A percentile compares a stretch with the other conserved stretches of the same genome.
Evolutionary conservation across 2,329 filamentous ascomycete species (phyloP).

Genomic region (Coleophoma eucalyptorum): DNA sequence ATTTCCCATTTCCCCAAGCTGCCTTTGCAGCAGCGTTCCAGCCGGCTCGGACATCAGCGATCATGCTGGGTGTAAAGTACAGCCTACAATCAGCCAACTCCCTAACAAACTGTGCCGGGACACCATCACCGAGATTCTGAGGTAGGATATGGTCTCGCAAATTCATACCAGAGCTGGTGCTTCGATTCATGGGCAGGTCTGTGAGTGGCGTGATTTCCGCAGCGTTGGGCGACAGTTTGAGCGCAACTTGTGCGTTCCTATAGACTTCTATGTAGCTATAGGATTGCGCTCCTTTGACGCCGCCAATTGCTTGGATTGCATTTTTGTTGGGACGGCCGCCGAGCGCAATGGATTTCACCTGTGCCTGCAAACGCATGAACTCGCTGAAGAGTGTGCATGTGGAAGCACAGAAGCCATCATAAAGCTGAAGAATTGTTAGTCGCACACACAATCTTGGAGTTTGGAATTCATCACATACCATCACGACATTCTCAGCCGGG

Average conservation of each 20-base stretch:
- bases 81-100: conserved; percentile 56
- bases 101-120: conserved; percentile 54
- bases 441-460: background rate
- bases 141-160: conserved; percentile 28
- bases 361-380: conserved; percentile 43
- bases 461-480: conserved; percentile 22
- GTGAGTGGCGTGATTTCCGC: conserved; percentile 2
- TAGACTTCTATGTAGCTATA: conserved; percentile 1
- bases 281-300: conserved; percentile 48
- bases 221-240: background rate
- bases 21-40: conserved; percentile 40
- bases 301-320: conserved; percentile 59
- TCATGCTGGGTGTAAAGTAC: conserved; percentile 49
- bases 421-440: conserved; percentile 24
- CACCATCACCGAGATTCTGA: conserved; percentile 22
- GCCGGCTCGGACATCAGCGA: conserved; percentile 39
- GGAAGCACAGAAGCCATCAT: conserved; percentile 53
- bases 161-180: conserved; percentile 32
- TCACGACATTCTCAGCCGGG: conserved; percentile 31
- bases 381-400: conserved; percentile 54
- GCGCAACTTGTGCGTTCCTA: background rate
- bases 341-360: conserved; percentile 49
- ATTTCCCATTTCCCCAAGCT: conserved; percentile 31
- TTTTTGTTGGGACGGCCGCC: conserved; percentile 51
- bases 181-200: conserved; percentile 3